Evolutionary conservation across 1,284 basidiomycete genomes (phyloP).

Genomic region (Sporisorium exsertum): DNA sequence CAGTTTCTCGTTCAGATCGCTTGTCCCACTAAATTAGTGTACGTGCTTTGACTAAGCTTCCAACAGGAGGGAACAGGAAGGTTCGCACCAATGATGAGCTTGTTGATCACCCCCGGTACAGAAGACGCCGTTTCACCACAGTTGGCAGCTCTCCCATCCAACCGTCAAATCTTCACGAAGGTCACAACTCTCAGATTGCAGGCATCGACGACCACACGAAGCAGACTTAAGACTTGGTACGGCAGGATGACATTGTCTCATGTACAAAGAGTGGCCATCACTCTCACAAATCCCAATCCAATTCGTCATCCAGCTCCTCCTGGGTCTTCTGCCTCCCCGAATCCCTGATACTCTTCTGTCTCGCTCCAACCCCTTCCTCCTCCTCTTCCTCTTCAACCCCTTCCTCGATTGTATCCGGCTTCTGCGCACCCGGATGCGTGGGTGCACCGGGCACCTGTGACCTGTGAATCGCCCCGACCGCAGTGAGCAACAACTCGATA

Average conservation of each 20-base stretch:
- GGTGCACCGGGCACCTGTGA: constrained; percentile 48
- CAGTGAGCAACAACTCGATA: constrained; percentile 65
- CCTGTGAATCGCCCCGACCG: constrained; percentile 61
- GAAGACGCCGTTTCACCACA: no score
- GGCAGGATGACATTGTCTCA: not conserved
- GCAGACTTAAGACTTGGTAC: no score
- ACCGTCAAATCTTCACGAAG: no score
- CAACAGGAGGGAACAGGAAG: no score
- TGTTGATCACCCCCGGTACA: no score
- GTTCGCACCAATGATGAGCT: no score
- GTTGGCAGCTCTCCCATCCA: no score
- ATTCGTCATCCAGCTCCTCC: constrained; percentile 64
- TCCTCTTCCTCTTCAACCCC: constrained; percentile 38
- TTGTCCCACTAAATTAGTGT: no score
- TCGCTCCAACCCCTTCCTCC: constrained; percentile 7
- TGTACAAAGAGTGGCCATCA: not conserved
- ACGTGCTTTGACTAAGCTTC: no score
- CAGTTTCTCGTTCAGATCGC: no score
- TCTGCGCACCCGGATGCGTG: constrained; percentile 23
- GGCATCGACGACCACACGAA: no score
- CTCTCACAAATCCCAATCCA: constrained; percentile 65
- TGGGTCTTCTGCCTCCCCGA: constrained; percentile 51
- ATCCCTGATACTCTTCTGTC: constrained; percentile 29
- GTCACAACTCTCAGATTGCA: no score
- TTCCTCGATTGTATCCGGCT: constrained; percentile 25